Evolutionary conservation across 805 yeast genomes (phyloP).

Genomic region (Wickerhamomyces rabaulensis): DNA sequence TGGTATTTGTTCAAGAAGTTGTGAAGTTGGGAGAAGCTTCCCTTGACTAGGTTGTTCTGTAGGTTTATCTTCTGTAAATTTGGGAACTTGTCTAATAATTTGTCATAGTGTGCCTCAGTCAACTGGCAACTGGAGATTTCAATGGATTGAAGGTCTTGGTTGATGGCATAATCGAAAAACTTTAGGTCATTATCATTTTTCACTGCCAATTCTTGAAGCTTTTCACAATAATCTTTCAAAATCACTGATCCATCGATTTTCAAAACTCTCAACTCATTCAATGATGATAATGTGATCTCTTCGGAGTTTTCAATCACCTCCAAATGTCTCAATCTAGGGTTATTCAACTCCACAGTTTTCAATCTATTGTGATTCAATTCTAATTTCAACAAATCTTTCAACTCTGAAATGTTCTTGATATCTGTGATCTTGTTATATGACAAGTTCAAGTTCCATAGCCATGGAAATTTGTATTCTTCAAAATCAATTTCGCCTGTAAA

Average conservation of each 20-base stretch:
- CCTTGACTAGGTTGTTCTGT: constrained; percentile 5
- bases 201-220: not conserved
- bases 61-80: constrained; percentile 6
- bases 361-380: constrained; percentile 1
- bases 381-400: not conserved
- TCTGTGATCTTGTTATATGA: constrained; percentile 11
- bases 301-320: not conserved
- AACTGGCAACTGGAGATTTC: constrained; percentile 3
- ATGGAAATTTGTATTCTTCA: constrained; percentile 10
- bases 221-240: constrained; percentile 2
- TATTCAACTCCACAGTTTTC: not conserved
- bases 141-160: constrained; percentile 1
- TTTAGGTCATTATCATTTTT: constrained; percentile 1
- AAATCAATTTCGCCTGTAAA: constrained; percentile 15
- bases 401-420: not conserved
- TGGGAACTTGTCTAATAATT: constrained; percentile 6
- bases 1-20: constrained; percentile 4
- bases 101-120: constrained; percentile 1
- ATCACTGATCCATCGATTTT: constrained; percentile 4
- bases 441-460: constrained; percentile 9
- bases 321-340: not conserved
- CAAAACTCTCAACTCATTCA: not conserved
- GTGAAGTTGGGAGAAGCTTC: constrained; percentile 4
- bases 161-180: constrained; percentile 1
- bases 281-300: not conserved